These are phyloP conservation scores for Halteria grandinella DNA, from an alignment of 73 alveolate species.

Conservation along the genomic window DNA sequence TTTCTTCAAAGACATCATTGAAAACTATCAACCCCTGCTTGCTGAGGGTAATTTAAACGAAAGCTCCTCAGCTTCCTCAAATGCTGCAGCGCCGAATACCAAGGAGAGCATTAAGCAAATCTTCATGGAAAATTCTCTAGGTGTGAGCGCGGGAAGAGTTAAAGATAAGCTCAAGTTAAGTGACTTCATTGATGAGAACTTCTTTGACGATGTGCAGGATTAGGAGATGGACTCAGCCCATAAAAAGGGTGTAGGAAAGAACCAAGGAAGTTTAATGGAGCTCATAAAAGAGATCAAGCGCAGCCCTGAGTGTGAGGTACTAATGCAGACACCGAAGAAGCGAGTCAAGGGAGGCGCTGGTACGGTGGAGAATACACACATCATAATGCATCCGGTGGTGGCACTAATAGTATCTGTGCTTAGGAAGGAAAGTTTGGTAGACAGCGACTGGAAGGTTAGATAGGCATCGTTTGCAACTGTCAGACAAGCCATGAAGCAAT, in stretches of 20 bases:
- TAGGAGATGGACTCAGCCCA: background rate
- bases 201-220: slow-evolving; percentile 38
- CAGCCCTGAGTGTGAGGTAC: background rate
- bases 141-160: slow-evolving; percentile 26
- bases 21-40: slow-evolving; percentile 10
- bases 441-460: too few relatives aligned
- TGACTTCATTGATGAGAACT: slow-evolving; percentile 40
- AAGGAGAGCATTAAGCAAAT: slow-evolving; percentile 16
- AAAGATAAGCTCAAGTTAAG: slow-evolving; percentile 43
- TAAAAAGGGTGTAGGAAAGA: too few relatives aligned
- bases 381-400: background rate
- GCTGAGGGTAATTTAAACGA: slow-evolving; percentile 20
- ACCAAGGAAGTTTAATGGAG: background rate
- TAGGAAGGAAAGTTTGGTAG: background rate
- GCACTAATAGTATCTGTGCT: background rate
- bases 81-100: background rate
- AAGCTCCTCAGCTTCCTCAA: background rate
- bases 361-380: background rate
- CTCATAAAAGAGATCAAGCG: background rate
- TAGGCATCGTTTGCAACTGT: background rate
- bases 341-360: background rate
- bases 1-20: background rate
- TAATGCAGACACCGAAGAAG: background rate
- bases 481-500: background rate
- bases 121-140: slow-evolving; percentile 36